phyloP scores from a whole-genome alignment of 192 early-diverging fungal genomes.

The Podila clonocystis region DNA sequence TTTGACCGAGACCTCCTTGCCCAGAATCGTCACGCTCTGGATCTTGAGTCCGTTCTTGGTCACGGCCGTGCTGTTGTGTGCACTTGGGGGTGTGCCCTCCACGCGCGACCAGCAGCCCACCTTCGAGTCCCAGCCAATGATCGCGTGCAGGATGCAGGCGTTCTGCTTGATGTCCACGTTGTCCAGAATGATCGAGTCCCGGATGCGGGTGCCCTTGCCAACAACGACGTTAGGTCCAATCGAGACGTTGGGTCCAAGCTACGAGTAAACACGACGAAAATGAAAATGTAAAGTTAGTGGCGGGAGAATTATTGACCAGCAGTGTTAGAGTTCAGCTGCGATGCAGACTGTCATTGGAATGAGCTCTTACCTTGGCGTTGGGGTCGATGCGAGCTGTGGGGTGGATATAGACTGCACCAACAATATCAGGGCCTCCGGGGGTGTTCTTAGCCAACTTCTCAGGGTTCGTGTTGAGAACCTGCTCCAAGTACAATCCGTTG shows the following conservation, averaged over 20 bases:
- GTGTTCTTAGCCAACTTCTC: slow-evolving; percentile 69
- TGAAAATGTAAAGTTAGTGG: background rate
- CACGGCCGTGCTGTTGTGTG: slow-evolving; percentile 79
- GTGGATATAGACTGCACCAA: slow-evolving; percentile 95
- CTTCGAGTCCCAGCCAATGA: slow-evolving; percentile 94
- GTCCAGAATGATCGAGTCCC: slow-evolving; percentile 95
- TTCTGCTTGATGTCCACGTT: slow-evolving; percentile 92
- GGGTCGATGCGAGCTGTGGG: slow-evolving; percentile 94
- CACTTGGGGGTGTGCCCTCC: slow-evolving; percentile 81
- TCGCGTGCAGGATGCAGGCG: slow-evolving; percentile 85
- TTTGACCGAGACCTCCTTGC: slow-evolving; percentile 91
- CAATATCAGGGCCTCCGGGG: slow-evolving; percentile 75
- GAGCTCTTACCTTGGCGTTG: slow-evolving; percentile 71
- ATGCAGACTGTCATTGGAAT: no score
- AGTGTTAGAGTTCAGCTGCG: background rate
- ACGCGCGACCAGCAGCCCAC: slow-evolving; percentile 95
- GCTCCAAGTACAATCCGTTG: slow-evolving; percentile 92
- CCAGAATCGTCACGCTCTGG: slow-evolving; percentile 91
- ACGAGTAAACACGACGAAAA: background rate
- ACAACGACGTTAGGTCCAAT: slow-evolving; percentile 91
- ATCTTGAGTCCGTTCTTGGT: slow-evolving; percentile 91
- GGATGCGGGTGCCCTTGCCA: slow-evolving; percentile 92
- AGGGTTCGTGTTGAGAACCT: slow-evolving; percentile 70
- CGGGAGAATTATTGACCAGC: slow-evolving; percentile 2
- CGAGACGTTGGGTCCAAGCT: slow-evolving; percentile 96